Evolutionary conservation across 1,139 yeast species (phyloP).

Genomic region (Saccharomyces uvarum): DNA sequence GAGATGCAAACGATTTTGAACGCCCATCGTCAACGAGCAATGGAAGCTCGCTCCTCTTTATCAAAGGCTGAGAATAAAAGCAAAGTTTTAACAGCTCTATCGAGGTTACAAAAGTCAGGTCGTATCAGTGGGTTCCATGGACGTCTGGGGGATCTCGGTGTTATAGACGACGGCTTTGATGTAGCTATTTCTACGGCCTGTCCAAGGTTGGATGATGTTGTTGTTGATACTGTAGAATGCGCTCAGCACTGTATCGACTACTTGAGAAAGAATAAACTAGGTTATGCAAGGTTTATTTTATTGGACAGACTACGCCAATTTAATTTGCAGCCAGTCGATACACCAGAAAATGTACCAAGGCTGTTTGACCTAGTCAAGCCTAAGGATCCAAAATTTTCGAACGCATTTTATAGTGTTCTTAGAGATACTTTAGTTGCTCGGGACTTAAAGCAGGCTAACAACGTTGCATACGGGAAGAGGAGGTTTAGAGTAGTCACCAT

Average conservation of each 20-base stretch:
- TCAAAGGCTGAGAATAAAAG: slow-evolving; percentile 59
- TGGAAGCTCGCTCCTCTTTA: slow-evolving; percentile 56
- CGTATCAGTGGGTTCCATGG: slow-evolving; percentile 84
- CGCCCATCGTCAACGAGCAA: slow-evolving; percentile 51
- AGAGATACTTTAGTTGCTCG: slow-evolving; percentile 83
- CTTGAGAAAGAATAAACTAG: slow-evolving; percentile 73
- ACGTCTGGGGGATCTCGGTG: slow-evolving; percentile 82
- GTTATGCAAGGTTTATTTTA: slow-evolving; percentile 83
- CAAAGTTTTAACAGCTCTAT: slow-evolving; percentile 62
- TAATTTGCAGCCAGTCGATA: slow-evolving; percentile 50
- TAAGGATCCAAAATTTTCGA: slow-evolving; percentile 57
- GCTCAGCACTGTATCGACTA: slow-evolving; percentile 90
- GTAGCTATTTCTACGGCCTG: slow-evolving; percentile 94
- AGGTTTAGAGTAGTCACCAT: slow-evolving; percentile 86
- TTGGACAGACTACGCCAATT: slow-evolving; percentile 65
- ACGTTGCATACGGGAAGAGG: slow-evolving; percentile 78
- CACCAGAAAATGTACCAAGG: slow-evolving; percentile 75
- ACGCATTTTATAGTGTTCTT: slow-evolving; percentile 84
- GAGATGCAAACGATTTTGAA: slow-evolving; percentile 49
- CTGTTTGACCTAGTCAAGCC: slow-evolving; percentile 77
- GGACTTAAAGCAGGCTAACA: slow-evolving; percentile 70
- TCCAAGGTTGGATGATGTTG: slow-evolving; percentile 84
- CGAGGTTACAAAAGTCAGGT: slow-evolving; percentile 68
- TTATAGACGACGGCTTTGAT: slow-evolving; percentile 80
- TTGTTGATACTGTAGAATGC: slow-evolving; percentile 87